A percentile compares a stretch with the other conserved stretches of the same genome.
These are phyloP conservation scores for Aspergillus funiculosus DNA, from an alignment of 495 filamentous ascomycete species.

Conservation along the genomic window DNA sequence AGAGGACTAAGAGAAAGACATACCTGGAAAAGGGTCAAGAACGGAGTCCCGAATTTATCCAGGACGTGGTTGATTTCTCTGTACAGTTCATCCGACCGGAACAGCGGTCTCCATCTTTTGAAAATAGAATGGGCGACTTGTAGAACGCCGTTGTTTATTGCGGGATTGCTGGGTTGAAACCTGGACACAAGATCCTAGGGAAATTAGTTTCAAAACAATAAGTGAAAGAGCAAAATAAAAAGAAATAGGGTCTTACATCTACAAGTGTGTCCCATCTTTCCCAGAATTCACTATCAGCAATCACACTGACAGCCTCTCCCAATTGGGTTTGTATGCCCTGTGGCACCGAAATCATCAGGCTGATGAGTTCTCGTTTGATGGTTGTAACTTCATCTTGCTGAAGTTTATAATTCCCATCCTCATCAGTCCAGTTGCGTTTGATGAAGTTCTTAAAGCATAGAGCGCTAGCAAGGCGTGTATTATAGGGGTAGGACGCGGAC, in stretches of 20 bases:
- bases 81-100: slow-evolving; percentile 83
- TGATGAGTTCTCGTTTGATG: slow-evolving; percentile 92
- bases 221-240: not conserved
- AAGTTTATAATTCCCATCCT: slow-evolving; percentile 87
- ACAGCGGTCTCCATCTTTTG: slow-evolving; percentile 89
- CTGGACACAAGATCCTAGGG: slow-evolving; percentile 79
- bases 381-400: slow-evolving; percentile 69
- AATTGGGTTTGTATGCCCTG: slow-evolving; percentile 83
- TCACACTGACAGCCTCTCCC: slow-evolving; percentile 91
- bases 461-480: slow-evolving; percentile 81
- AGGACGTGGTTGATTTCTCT: slow-evolving; percentile 94
- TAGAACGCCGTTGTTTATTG: slow-evolving; percentile 85
- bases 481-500: slow-evolving; percentile 56
- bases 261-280: slow-evolving; percentile 89
- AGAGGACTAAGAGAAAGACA: not conserved
- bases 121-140: slow-evolving; percentile 98
- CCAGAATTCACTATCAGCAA: slow-evolving; percentile 98
- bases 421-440: slow-evolving; percentile 85
- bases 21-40: slow-evolving; percentile 72
- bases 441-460: slow-evolving; percentile 99
- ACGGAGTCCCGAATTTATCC: slow-evolving; percentile 70
- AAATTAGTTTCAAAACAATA: slow-evolving; percentile 5
- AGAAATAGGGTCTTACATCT: slow-evolving; percentile 58
- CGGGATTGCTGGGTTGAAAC: slow-evolving; percentile 67
- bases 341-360: slow-evolving; percentile 90